Evolutionary conservation across 2,329 filamentous ascomycete genomes (phyloP), one percentile per base, ranked within the genome.

Genomic region (Cucurbitaria berberidis): DNA sequence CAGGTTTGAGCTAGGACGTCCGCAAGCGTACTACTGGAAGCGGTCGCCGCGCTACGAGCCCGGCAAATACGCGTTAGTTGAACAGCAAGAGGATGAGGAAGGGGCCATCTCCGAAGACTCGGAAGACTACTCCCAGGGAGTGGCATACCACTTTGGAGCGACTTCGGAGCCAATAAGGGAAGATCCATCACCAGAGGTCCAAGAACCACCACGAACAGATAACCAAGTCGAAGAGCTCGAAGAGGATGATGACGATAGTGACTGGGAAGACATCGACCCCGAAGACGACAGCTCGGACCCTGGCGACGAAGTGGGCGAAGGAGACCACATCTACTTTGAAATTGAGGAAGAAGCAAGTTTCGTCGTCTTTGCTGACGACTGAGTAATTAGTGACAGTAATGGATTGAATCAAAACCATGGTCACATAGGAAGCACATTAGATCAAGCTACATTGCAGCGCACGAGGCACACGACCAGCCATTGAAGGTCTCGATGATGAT

Each of bases 11-110:
- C 54, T 53, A 1, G 60, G 68, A 13, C 59, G 69, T 18, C 59
- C 64, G 1, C 48, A 59, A 43, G 53, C 53, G 11, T 70, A 70
- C 48, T 72, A 67, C 19, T 60, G 63, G 44, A 57, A 59, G 36
- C 59, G 55, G 38, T 69, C 65, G 4, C 64, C 60, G 11, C 65
- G 69, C n/a, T 72, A 72, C 30, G 63, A 70, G 26, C 62, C 67
- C 15, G 68, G 68, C 10, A 67, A 65, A 21, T 67, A 69, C 41
- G 59, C 60, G 1, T 10, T 55, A 10, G 26, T 43, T 5, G 26
- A 51, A 15, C 29, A 51, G 9, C 43, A 47, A 10, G 42, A 50
- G 9, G 48, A 62, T 1, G 47, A 49, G 3, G 61, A 63, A 19
- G 55, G 56, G 3, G 38, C 47, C 3, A 26, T 60, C 1, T 62